Evolutionary conservation across 305 asterid species (phyloP).

Genomic region (Fraxinus paxiana): DNA sequence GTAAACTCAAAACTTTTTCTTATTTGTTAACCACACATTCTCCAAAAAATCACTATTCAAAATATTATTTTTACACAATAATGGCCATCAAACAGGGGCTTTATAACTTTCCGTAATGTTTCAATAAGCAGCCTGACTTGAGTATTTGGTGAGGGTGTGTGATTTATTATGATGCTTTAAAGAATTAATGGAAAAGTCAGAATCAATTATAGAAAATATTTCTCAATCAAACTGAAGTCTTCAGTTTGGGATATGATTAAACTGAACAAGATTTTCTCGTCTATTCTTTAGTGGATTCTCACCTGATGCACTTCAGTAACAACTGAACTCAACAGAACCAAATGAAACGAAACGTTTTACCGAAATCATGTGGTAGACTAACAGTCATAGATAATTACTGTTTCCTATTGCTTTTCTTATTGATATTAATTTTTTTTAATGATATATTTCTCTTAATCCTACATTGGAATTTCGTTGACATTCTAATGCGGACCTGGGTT

Average conservation of each 20-base stretch:
- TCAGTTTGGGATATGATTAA: not conserved
- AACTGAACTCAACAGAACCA: not conserved
- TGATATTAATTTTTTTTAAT: not conserved
- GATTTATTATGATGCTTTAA: not conserved
- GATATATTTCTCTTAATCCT: not conserved
- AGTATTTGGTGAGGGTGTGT: not conserved
- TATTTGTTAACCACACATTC: not conserved
- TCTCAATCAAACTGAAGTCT: not conserved
- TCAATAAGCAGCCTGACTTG: not conserved
- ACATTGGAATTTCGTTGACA: not conserved
- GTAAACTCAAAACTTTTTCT: not conserved
- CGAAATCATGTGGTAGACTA: not conserved
- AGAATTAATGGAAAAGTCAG: not conserved
- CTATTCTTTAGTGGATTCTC: not conserved
- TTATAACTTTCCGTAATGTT: not conserved
- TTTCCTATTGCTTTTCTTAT: not conserved
- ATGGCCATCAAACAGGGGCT: not conserved
- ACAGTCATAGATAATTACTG: not conserved
- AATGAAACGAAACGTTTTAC: not conserved
- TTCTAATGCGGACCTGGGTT: constrained; percentile 24
- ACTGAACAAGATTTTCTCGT: not conserved
- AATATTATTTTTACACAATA: not conserved
- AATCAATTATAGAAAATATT: not conserved
- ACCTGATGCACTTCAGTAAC: not conserved
- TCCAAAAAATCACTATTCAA: not conserved